These are phyloP conservation scores for Coprinopsis marcescibilis DNA, from an alignment of 768 basidiomycete genomes.

Conservation along the genomic window DNA sequence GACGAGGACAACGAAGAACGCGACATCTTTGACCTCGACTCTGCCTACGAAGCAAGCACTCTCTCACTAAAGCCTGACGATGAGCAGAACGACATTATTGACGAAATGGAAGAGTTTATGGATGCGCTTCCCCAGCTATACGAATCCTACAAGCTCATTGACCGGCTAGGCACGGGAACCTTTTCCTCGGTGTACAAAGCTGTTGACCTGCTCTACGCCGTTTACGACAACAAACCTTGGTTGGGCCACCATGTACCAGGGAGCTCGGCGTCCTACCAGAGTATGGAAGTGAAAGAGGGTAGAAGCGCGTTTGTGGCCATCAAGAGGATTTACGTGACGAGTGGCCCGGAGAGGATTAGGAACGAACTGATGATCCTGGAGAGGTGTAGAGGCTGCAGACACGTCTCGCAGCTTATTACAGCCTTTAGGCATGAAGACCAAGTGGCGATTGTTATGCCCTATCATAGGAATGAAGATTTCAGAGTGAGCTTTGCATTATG, in stretches of 20 bases:
- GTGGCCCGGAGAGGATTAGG: conserved; percentile 83
- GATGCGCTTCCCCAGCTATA: conserved; percentile 59
- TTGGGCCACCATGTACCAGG: conserved; percentile 54
- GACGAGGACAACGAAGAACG: conserved; percentile 24
- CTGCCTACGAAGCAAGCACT: conserved; percentile 59
- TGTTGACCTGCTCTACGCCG: conserved; percentile 69
- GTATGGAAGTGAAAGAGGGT: conserved; percentile 31
- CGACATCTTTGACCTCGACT: conserved; percentile 19
- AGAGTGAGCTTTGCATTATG: conserved; percentile 73
- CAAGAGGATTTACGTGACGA: conserved; percentile 96
- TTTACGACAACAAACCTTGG: conserved; percentile 76
- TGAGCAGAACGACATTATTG: conserved; percentile 68
- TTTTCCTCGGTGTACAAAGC: conserved; percentile 99
- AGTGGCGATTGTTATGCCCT: conserved; percentile 92
- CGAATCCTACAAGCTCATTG: conserved; percentile 71
- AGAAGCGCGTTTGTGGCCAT: conserved; percentile 80
- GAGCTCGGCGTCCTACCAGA: conserved; percentile 66
- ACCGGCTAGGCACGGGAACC: conserved; percentile 93
- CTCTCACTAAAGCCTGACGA: conserved; percentile 51
- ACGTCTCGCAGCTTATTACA: conserved; percentile 90
- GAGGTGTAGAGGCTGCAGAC: conserved; percentile 75
- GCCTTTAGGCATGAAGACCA: conserved; percentile 91
- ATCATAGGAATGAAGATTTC: conserved; percentile 89
- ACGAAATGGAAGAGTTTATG: conserved; percentile 73
- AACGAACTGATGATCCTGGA: conserved; percentile 93